Evolutionary conservation across 208 protist species (phyloP), one percentile per base, ranked within the genome.

Genomic region (Paratrypanosoma confusum): DNA sequence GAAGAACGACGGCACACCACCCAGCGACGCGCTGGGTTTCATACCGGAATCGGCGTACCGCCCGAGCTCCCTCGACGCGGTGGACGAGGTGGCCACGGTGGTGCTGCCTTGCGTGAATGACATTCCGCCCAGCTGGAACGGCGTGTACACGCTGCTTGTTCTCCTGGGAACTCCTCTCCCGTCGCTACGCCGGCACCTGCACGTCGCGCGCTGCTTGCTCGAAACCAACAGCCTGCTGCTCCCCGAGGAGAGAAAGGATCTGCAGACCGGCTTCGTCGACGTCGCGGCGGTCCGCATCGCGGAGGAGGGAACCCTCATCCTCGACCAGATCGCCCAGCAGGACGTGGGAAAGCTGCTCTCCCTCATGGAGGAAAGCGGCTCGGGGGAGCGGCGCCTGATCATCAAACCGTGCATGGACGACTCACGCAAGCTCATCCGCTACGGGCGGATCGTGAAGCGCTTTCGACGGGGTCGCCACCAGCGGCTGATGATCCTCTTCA

Each of bases 401-500:
- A 3, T 21, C 48, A 26, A 21, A n/a, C 44, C 32, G 7, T 34
- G 46, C 26, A 16, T 3, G 11, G 51, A 54, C 50, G 52, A 55
- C 23, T 47, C 39, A 18, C 73, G 74, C 14, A 54, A 68, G 3
- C 57, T 91, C 10, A 51, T 91, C 11, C 78, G 85, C 37, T 76
- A 80, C 48, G 78, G 82, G 5, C 63, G 73, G 3, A 50, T 91
- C 21, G 37, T 46, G 23, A 88, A 88, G 61, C 39, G 59, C 40
- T 83, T 61, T 37, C 45, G 65, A 1, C 78, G 76, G 10, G 73
- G 69, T 7, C 64, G 67, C 5, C 79, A 88, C 50, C 70, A 87
- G 35, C 69, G 77, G 3, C 58, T 93, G 1, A 35, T 79, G 42
- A 81, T 93, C 44, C 52, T 89, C 38, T 93, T 93, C 61, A 81